phyloP scores from a whole-genome alignment of 164 flowering plant genomes.

The Vitis cinerea region DNA sequence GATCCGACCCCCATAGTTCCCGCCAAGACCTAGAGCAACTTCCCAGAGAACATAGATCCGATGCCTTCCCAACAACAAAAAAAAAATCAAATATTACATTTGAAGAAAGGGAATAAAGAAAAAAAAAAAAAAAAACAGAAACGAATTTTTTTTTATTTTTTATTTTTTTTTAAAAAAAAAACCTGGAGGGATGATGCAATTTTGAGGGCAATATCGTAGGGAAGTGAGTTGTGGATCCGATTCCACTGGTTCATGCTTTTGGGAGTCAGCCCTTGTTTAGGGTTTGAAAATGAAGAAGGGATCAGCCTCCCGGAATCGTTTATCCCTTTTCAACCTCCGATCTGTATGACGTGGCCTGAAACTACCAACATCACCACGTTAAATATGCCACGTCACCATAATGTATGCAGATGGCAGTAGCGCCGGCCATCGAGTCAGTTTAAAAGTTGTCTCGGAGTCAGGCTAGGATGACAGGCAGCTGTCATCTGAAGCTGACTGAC shows the following conservation, averaged over 20 bases:
- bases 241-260: constrained; percentile 13
- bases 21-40: constrained; percentile 76
- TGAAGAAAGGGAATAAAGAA: neutral
- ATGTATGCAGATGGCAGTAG: no score
- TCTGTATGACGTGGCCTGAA: no score
- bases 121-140: constrained; percentile 7
- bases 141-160: neutral
- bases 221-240: constrained; percentile 30
- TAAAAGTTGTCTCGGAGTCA: no score
- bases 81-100: constrained; percentile 1
- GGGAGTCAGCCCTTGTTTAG: constrained; percentile 30
- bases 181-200: constrained; percentile 64
- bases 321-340: no score
- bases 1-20: constrained; percentile 67
- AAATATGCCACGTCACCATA: no score
- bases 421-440: no score
- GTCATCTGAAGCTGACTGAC: no score
- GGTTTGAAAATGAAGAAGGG: constrained; percentile 81
- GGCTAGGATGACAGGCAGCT: no score
- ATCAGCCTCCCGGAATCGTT: constrained; percentile 18
- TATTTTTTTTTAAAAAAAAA: neutral
- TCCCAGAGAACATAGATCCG: constrained; percentile 65
- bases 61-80: constrained; percentile 31
- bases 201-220: constrained; percentile 59
- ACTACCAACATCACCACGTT: no score